These are phyloP conservation scores for Boletales sp. DNA, from an alignment of 768 basidiomycete species.

Conservation along the genomic window DNA sequence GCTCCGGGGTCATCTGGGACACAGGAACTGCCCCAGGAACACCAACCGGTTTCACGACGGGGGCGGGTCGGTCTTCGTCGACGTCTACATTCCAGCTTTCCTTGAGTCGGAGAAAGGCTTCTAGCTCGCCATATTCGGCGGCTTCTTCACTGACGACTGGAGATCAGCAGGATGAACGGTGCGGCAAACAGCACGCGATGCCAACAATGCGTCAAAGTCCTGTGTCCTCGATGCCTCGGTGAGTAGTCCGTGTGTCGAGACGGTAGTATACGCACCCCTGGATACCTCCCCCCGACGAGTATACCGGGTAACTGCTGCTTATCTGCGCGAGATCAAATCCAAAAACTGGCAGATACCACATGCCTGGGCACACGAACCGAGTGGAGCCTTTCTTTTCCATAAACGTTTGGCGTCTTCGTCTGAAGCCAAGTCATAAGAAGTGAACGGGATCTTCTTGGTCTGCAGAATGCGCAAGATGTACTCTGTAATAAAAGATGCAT, in stretches of 20 bases:
- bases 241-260: conserved; percentile 1
- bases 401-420: conserved; percentile 76
- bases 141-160: conserved; percentile 67
- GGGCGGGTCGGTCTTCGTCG: conserved; percentile 59
- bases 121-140: conserved; percentile 73
- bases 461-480: conserved; percentile 80
- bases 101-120: conserved; percentile 65
- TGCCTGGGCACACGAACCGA: conserved; percentile 37
- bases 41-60: conserved; percentile 60
- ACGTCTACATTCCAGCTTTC: conserved; percentile 60
- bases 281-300: conserved; percentile 70
- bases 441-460: conserved; percentile 81
- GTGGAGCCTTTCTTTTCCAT: conserved; percentile 80
- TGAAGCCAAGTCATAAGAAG: conserved; percentile 80
- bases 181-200: conserved; percentile 4
- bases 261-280: conserved; percentile 54
- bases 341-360: background rate
- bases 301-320: conserved; percentile 85
- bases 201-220: conserved; percentile 76
- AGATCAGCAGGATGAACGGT: conserved; percentile 5
- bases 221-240: conserved; percentile 23
- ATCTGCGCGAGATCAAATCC: conserved; percentile 38
- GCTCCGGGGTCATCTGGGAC: conserved; percentile 77
- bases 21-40: conserved; percentile 78
- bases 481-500: conserved; percentile 41